phyloP scores from a whole-genome alignment of 2,329 filamentous ascomycete species.

The Talaromyces pinophilus region DNA sequence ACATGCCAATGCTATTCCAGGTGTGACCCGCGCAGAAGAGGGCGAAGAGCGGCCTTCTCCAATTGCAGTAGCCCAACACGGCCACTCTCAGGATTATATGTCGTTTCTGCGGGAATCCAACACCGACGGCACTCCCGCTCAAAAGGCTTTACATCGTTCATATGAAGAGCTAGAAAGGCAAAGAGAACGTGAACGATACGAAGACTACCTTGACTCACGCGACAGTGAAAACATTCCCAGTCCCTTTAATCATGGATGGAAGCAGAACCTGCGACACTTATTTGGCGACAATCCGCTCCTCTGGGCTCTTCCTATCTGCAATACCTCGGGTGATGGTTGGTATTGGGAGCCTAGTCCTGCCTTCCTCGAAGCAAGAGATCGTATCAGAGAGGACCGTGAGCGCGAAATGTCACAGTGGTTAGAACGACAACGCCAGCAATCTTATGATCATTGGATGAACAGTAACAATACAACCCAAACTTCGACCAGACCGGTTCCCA shows the following conservation, averaged over 20 bases:
- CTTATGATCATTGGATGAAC: constrained; percentile 26
- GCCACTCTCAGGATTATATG: constrained; percentile 24
- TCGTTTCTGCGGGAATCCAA: constrained; percentile 21
- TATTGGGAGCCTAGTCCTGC: constrained; percentile 80
- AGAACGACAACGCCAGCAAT: constrained; percentile 39
- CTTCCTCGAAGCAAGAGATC: constrained; percentile 66
- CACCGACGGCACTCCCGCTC: constrained; percentile 46
- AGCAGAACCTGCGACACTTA: constrained; percentile 74
- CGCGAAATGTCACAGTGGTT: constrained; percentile 34
- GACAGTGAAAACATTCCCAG: constrained; percentile 86
- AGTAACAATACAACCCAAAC: not conserved
- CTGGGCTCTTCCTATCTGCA: constrained; percentile 80
- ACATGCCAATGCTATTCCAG: constrained; percentile 77
- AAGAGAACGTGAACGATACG: constrained; percentile 68
- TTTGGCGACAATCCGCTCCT: constrained; percentile 72
- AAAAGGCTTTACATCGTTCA: constrained; percentile 47
- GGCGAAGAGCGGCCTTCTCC: constrained; percentile 63
- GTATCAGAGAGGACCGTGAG: constrained; percentile 34
- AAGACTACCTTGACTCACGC: constrained; percentile 83
- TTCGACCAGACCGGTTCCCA: constrained; percentile 23
- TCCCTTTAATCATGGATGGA: constrained; percentile 88
- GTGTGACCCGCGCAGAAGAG: constrained; percentile 78
- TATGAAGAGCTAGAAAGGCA: constrained; percentile 62
- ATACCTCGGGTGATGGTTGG: constrained; percentile 91
- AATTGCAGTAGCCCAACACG: constrained; percentile 25